Percentiles rank a stretch among this genome's conserved stretches.
Conservation (phyloP, 352 stramenopile species). For the Globisporangium polare region DNA sequence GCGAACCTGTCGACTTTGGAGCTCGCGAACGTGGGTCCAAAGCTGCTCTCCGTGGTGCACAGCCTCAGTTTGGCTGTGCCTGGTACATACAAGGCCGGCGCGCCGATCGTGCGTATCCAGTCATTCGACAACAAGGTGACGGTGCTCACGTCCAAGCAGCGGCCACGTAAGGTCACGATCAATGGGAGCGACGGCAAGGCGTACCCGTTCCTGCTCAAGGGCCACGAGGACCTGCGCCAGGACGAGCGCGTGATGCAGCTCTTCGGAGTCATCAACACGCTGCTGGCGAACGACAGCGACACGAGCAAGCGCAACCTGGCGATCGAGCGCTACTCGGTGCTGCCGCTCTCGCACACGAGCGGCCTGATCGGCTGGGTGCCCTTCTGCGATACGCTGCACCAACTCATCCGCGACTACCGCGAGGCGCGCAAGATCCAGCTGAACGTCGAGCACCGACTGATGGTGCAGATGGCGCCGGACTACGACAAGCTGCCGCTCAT, state of each 20-base stretch:
- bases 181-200: conserved; percentile 96
- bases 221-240: conserved; percentile 99
- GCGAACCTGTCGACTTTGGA: conserved; percentile 96
- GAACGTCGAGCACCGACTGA: conserved; percentile 97
- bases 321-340: conserved; percentile 98
- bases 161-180: conserved; percentile 98
- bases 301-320: conserved; percentile 98
- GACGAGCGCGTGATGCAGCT: conserved; percentile 99
- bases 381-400: conserved; percentile 99
- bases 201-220: conserved; percentile 99
- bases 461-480: conserved; percentile 96
- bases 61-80: conserved; percentile 97
- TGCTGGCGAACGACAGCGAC: conserved; percentile 96
- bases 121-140: conserved; percentile 95
- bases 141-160: conserved; percentile 99
- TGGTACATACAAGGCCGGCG: conserved; percentile 83
- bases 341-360: conserved; percentile 97
- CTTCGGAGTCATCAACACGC: conserved; percentile 99
- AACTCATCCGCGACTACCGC: conserved; percentile 97
- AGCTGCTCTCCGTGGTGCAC: conserved; percentile 93
- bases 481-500: conserved; percentile 99
- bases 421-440: conserved; percentile 92
- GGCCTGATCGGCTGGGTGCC: conserved; percentile 99
- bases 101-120: conserved; percentile 85
- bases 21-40: conserved; percentile 96